Conservation (phyloP, 2,329 filamentous ascomycete genomes). For the Akanthomyces uredinophilus region DNA sequence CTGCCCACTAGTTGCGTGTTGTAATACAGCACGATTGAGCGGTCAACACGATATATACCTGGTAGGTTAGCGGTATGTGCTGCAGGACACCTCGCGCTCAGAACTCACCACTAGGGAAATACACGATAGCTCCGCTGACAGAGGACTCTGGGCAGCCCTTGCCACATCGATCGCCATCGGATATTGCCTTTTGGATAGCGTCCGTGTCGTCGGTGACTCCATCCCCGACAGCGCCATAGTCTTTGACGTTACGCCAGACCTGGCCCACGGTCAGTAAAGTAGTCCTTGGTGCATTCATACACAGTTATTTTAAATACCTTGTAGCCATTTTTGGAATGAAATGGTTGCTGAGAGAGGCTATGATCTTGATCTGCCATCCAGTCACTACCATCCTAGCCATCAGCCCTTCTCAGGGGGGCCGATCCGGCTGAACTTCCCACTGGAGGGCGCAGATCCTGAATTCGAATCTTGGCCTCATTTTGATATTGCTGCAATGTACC, state of each 20-base stretch:
- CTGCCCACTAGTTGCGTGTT: constrained; percentile 32
- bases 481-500: not conserved
- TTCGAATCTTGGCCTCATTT: not conserved
- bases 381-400: not conserved
- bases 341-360: not conserved
- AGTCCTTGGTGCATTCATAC: not conserved
- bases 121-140: constrained; percentile 16
- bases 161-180: constrained; percentile 31
- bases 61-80: not conserved
- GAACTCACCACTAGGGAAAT: constrained; percentile 17
- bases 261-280: constrained; percentile 24
- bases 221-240: constrained; percentile 67
- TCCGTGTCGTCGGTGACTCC: constrained; percentile 50
- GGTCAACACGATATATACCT: constrained; percentile 18
- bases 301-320: not conserved
- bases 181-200: constrained; percentile 46
- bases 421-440: not conserved
- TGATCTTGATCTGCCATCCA: not conserved
- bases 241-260: constrained; percentile 71
- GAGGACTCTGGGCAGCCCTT: constrained; percentile 21
- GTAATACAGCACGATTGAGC: constrained; percentile 16
- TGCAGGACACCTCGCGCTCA: not conserved
- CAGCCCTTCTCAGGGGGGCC: not conserved
- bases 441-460: not conserved
- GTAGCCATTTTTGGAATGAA: not conserved